A percentile compares a stretch with the other conserved stretches of the same genome.
Evolutionary conservation across 2,329 filamentous ascomycete genomes (phyloP).

Genomic region (Orbilia oligospora): DNA sequence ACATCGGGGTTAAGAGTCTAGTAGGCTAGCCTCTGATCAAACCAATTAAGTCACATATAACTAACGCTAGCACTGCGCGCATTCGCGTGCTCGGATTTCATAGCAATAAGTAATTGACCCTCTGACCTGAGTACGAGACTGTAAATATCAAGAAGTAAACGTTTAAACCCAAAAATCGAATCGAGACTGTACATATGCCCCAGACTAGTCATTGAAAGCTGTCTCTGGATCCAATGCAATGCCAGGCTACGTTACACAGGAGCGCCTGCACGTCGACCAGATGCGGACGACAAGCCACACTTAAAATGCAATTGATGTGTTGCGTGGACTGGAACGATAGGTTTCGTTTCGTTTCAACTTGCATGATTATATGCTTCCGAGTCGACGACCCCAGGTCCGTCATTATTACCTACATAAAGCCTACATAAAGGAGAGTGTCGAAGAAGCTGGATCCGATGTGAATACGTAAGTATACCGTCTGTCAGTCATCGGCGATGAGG

Average conservation of each 20-base stretch:
- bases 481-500: not conserved
- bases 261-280: not conserved
- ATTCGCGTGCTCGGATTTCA: too few relatives aligned
- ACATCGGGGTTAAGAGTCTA: too few relatives aligned
- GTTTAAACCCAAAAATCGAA: too few relatives aligned
- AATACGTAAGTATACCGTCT: not conserved
- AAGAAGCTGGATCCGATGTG: not conserved
- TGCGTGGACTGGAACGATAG: not conserved
- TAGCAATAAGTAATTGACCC: too few relatives aligned
- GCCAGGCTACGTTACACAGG: conserved; percentile 7
- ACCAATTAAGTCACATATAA: too few relatives aligned
- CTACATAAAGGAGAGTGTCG: not conserved
- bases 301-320: conserved; percentile 3
- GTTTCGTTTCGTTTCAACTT: not conserved
- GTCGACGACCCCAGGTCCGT: not conserved
- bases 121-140: not conserved
- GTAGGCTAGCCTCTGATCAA: too few relatives aligned
- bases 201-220: not conserved
- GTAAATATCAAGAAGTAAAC: not conserved
- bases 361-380: not conserved
- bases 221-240: not conserved
- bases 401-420: not conserved
- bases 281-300: conserved; percentile 18
- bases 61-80: too few relatives aligned
- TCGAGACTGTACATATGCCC: not conserved